These are phyloP conservation scores for Ceratobasidium sp. DNA, from an alignment of 1,284 basidiomycete genomes.

Conservation along the genomic window DNA sequence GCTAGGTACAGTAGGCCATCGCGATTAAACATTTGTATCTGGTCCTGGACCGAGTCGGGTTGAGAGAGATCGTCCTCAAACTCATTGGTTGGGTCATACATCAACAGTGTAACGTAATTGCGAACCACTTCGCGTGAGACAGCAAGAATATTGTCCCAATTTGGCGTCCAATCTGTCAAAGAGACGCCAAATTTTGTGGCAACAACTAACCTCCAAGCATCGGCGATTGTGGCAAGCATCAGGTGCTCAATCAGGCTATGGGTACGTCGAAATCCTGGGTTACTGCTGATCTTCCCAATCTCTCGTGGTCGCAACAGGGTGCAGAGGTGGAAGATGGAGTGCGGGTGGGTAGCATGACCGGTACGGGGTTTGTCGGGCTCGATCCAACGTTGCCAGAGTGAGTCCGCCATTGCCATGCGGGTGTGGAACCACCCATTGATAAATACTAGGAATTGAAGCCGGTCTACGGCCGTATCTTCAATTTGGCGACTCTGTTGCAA, in stretches of 20 bases:
- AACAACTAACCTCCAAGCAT: slow-evolving; percentile 44
- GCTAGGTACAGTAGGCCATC: slow-evolving; percentile 51
- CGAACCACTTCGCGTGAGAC: slow-evolving; percentile 42
- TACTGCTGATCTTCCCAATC: slow-evolving; percentile 45
- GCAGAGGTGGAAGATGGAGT: slow-evolving; percentile 36
- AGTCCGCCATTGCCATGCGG: slow-evolving; percentile 52
- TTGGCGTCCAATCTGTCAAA: slow-evolving; percentile 45
- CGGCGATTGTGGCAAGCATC: slow-evolving; percentile 43
- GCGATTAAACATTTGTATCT: slow-evolving; percentile 45
- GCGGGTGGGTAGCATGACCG: slow-evolving; percentile 33
- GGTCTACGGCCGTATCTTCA: slow-evolving; percentile 42
- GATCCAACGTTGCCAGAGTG: slow-evolving; percentile 48
- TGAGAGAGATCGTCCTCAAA: slow-evolving; percentile 27
- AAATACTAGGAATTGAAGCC: slow-evolving; percentile 47
- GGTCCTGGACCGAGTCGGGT: slow-evolving; percentile 49
- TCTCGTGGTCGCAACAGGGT: slow-evolving; percentile 46
- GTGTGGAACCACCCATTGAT: slow-evolving; percentile 52
- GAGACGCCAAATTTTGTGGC: slow-evolving; percentile 39
- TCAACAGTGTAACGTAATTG: slow-evolving; percentile 42
- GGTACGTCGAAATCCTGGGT: slow-evolving; percentile 50
- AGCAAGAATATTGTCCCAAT: slow-evolving; percentile 40
- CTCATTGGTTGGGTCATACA: slow-evolving; percentile 4
- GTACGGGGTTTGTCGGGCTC: background rate
- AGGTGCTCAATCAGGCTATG: slow-evolving; percentile 50
- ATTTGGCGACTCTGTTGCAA: slow-evolving; percentile 42